phyloP scores from a whole-genome alignment of 2,329 filamentous ascomycete species.

The Daldinia sp. region DNA sequence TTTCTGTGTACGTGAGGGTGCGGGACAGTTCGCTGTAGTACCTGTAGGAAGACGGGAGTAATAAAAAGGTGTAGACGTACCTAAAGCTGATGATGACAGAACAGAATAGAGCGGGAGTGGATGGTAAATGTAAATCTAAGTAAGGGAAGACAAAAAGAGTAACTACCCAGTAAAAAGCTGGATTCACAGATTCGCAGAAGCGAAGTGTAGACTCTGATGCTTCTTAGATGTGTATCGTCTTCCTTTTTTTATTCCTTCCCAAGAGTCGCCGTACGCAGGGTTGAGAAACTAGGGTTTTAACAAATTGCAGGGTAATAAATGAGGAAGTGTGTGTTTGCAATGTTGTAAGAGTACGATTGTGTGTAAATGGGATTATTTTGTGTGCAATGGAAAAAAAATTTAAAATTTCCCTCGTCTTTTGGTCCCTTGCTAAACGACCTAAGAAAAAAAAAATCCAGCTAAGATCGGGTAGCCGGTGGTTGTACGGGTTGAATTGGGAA shows the following conservation, averaged over 20 bases:
- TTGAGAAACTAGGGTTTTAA: conserved; percentile 29
- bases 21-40: conserved; percentile 10
- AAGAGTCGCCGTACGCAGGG: conserved; percentile 20
- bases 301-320: conserved; percentile 34
- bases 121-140: background rate
- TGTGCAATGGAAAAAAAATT: conserved; percentile 34
- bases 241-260: conserved; percentile 17
- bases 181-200: conserved; percentile 14
- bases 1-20: conserved; percentile 14
- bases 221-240: conserved; percentile 19
- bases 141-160: conserved; percentile 18
- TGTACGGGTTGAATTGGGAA: conserved; percentile 16
- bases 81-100: background rate
- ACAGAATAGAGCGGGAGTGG: conserved; percentile 1
- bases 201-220: conserved; percentile 16
- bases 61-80: background rate
- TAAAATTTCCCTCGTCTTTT: conserved; percentile 15
- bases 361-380: conserved; percentile 32
- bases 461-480: conserved; percentile 31
- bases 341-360: conserved; percentile 22
- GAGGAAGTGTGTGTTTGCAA: conserved; percentile 29
- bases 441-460: conserved; percentile 30
- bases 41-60: too few relatives aligned
- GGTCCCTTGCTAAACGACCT: conserved; percentile 32
- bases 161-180: conserved; percentile 12